Evolutionary conservation across 805 yeast species (phyloP), one percentile per base, ranked within the genome.

Genomic region (Blastobotrys americana): DNA sequence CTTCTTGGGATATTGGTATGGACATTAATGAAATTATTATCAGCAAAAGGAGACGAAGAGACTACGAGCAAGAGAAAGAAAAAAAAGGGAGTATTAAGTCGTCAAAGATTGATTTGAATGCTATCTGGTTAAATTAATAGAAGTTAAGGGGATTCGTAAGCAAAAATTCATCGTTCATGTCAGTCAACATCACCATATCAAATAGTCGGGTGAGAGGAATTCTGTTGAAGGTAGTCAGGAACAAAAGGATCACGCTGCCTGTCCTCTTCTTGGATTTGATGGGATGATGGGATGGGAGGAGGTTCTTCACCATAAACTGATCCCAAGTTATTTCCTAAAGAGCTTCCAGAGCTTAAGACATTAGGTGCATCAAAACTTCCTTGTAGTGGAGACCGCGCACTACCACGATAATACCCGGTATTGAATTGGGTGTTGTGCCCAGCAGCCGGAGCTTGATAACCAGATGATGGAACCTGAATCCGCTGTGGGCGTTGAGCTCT

Each of bases 211-310:
- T 41, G 20, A 13, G 37, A 37, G 6, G 36, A 21, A 9, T 23
- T 36, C 19, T 21, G 17, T 22, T 31, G 19, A 19, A 41, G 38
- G 18, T 41, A 41, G 38, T 41, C 43, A 13, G 43, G 43, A 15
- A 41, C 22, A 27, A 41, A 41, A 4, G 43, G 43, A 27, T 41
- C 43, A 4, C 37, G 38, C n/a, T 33, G 20, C 18, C 33, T 36
- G 36, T 42, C 43, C 17, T 28, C 19, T 15, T 13, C 23, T 17
- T 17, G 34, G 22, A 34, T 31, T 10, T 17, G 20, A 16, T 41
- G 35, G 16, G 31, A 18, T n/a, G 38, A 17, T n/a, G 41, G 41
- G 34, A 22, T 19, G 6, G 31, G 33, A 3, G 41, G 41, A 8
- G 13, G 13, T 13, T 25, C 31, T 13, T 25, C 31, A 13, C 31